Evolutionary conservation across 768 basidiomycete species (phyloP).

Genomic region (Pulveroboletus sp.): DNA sequence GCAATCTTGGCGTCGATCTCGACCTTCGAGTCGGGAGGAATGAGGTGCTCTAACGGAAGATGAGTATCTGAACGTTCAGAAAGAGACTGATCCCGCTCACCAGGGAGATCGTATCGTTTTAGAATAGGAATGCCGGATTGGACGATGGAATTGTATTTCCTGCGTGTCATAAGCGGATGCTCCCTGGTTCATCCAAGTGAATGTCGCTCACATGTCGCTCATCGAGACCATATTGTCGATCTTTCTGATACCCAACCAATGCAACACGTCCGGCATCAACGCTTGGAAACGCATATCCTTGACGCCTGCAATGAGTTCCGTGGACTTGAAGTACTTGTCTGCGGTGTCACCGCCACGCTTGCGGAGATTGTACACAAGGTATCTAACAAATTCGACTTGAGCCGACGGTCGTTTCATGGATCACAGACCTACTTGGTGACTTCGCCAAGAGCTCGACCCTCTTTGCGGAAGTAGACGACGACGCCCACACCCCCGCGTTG

Average conservation of each 20-base stretch:
- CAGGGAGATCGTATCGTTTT: slow-evolving; percentile 84
- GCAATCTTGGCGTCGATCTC: slow-evolving; percentile 98
- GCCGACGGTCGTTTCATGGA: background rate
- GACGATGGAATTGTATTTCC: slow-evolving; percentile 95
- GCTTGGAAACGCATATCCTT: slow-evolving; percentile 95
- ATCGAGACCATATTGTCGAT: slow-evolving; percentile 87
- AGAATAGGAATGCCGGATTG: slow-evolving; percentile 80
- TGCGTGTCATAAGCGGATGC: slow-evolving; percentile 23
- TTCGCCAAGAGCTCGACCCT: slow-evolving; percentile 90
- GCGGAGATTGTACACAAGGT: slow-evolving; percentile 93
- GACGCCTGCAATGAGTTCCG: slow-evolving; percentile 90
- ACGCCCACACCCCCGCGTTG: slow-evolving; percentile 87
- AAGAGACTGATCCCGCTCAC: slow-evolving; percentile 31
- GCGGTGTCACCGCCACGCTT: slow-evolving; percentile 94
- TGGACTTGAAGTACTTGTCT: slow-evolving; percentile 90
- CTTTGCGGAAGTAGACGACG: slow-evolving; percentile 92
- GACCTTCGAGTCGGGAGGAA: slow-evolving; percentile 85
- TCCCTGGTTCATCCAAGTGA: background rate
- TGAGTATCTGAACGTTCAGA: background rate
- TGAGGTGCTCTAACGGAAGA: slow-evolving; percentile 59
- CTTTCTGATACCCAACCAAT: slow-evolving; percentile 91
- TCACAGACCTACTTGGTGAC: slow-evolving; percentile 70
- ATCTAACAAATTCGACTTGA: slow-evolving; percentile 38
- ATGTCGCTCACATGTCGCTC: slow-evolving; percentile 64
- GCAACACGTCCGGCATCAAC: slow-evolving; percentile 93